Conservation (phyloP, 1,284 basidiomycete genomes). For the Ganoderma resinaceum region DNA sequence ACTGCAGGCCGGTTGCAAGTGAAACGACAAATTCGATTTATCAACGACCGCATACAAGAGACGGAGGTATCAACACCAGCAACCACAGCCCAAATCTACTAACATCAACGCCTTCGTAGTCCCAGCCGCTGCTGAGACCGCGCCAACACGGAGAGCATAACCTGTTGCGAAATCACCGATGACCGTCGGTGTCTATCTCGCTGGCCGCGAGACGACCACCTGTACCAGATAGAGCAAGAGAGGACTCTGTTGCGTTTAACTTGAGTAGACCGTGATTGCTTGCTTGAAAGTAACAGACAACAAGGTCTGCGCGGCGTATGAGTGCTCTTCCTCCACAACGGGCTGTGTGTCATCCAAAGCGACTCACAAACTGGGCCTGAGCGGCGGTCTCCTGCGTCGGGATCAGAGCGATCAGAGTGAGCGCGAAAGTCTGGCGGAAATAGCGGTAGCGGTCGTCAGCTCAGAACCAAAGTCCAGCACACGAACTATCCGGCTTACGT, state of each 20-base stretch:
- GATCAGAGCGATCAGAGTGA: neutral
- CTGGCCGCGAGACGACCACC: neutral
- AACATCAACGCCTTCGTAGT: neutral
- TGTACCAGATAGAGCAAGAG: neutral
- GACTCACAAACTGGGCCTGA: neutral
- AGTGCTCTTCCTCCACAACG: neutral
- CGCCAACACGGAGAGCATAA: neutral
- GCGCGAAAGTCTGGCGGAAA: neutral
- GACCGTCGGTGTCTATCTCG: neutral
- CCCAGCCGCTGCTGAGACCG: neutral
- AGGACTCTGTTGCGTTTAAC: neutral
- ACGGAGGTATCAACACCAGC: neutral
- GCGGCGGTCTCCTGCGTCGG: neutral
- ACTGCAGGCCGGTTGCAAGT: too few species aligned
- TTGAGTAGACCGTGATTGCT: neutral
- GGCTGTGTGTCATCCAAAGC: neutral
- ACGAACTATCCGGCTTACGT: neutral
- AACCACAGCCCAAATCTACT: too few species aligned
- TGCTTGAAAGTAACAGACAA: neutral
- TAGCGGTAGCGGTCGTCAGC: neutral
- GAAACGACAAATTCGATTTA: too few species aligned
- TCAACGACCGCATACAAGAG: neutral
- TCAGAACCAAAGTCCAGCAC: too few species aligned
- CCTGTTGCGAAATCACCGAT: neutral
- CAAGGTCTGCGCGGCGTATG: neutral